phyloP scores from a whole-genome alignment of 2,329 filamentous ascomycete species.

The Fusarium odoratissimum region DNA sequence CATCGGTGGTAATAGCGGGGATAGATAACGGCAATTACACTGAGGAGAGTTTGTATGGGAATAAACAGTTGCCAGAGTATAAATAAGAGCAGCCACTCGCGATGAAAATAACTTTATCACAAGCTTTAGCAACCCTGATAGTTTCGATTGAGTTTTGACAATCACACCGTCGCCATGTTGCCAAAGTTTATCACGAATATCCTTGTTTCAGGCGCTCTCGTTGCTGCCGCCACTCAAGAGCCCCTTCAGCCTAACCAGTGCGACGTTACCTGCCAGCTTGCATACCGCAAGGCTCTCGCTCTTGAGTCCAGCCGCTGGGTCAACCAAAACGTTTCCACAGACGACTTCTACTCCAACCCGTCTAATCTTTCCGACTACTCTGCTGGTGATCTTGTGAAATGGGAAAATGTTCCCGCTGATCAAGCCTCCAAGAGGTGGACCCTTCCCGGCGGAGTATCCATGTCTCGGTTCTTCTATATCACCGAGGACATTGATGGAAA shows the following conservation, averaged over 20 bases:
- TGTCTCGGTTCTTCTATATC: slow-evolving; percentile 22
- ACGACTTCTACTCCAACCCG: slow-evolving; percentile 15
- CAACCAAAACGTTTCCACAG: not conserved
- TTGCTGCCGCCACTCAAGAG: not conserved
- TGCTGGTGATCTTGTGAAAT: slow-evolving; percentile 15
- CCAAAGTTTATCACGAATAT: not conserved
- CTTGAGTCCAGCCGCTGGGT: not conserved
- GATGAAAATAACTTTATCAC: not conserved
- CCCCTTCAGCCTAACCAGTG: slow-evolving; percentile 11
- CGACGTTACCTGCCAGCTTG: slow-evolving; percentile 7
- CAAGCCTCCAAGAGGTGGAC: slow-evolving; percentile 12
- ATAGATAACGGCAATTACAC: not conserved
- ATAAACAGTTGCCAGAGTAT: not conserved
- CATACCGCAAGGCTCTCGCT: not conserved
- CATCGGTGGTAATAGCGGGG: no score
- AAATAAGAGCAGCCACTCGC: not conserved
- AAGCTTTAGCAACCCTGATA: not conserved
- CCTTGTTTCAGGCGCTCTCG: not conserved
- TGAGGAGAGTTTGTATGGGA: not conserved
- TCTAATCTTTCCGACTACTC: not conserved
- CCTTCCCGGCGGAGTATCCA: not conserved
- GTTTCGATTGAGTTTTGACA: not conserved
- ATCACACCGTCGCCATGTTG: not conserved
- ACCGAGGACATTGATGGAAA: slow-evolving; percentile 18
- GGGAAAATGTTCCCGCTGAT: slow-evolving; percentile 7